Base-by-base conservation (phyloP, 352 stramenopile species). In the Pythium myriotylum region DNA sequence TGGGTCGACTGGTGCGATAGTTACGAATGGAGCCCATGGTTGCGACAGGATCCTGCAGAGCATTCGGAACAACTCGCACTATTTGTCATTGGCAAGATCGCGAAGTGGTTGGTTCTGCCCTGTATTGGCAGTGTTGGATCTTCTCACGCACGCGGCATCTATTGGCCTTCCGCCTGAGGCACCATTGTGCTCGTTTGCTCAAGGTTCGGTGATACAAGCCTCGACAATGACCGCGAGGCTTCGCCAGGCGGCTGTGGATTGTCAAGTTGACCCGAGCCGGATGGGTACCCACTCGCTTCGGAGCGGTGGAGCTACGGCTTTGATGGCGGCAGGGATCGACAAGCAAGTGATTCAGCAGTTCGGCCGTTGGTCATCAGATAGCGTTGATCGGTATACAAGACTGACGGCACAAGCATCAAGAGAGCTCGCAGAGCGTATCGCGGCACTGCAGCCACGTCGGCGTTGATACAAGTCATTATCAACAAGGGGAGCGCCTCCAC, bases 231-330 rank as follows among this genome's bases (percentile, higher is more conserved):
- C 8, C 8, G 4, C 37, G 19, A 12, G 4, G 3, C 12, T 63
- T 2, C 19, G 20, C 20, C 13, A 49, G 13, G 32, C 54, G 4
- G 46, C 45, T 9, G 6, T 2, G 4, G 32, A 3, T 20, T 42
- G 23, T n/a, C 33, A 47, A 5, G 19, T 55, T n/a, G 55, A 47
- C 14, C 17, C 22, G 0, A 22, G 0, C 4, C 45, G 45, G 0
- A 19, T 54, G 19, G 55, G 55, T 1, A 55, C 55, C 12, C 55
- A 55, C 46, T 63, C 55, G 2, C 37, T 63, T 12, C 55, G 55
- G 1, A 35, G 20, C 17, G 55, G 55, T 7, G 55, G 55, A 2
- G 37, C 55, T 4, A 63, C 55, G 0, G 55, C 55, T 3, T 42
- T 63, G 55, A 48, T 55, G 42, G 23, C 46, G 1, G 45, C 27